phyloP scores from a whole-genome alignment of 1,284 basidiomycete genomes.

The Fistulinella cinereoalba region DNA sequence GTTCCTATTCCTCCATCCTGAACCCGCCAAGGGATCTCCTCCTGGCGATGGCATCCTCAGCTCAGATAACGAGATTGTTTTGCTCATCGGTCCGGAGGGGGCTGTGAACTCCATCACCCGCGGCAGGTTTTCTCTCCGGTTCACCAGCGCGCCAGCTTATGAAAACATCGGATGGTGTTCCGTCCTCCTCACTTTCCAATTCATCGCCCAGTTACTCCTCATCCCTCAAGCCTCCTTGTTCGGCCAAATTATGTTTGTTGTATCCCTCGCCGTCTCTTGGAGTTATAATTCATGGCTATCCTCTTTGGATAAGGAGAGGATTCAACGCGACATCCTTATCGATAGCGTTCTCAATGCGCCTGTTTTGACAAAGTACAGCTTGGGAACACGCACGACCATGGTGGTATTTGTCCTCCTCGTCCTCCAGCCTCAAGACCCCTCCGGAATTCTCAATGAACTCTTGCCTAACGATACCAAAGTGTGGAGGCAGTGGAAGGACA shows the following conservation, averaged over 20 bases:
- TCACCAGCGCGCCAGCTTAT: conserved; percentile 6
- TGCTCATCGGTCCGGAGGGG: conserved; percentile 15
- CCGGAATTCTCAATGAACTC: conserved; percentile 15
- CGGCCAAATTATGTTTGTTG: conserved; percentile 29
- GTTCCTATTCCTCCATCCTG: conserved; percentile 9
- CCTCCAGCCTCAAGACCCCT: conserved; percentile 8
- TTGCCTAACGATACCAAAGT: conserved; percentile 19
- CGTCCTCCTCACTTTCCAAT: conserved; percentile 18
- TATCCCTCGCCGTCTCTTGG: conserved; percentile 22
- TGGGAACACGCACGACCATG: conserved; percentile 21
- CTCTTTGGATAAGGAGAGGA: conserved; percentile 19
- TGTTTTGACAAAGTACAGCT: conserved; percentile 13
- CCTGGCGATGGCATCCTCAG: conserved; percentile 17
- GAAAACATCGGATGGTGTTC: conserved; percentile 13
- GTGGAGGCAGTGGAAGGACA: conserved; percentile 16
- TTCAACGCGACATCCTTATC: conserved; percentile 17
- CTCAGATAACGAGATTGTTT: conserved; percentile 7
- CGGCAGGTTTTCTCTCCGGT: conserved; percentile 19
- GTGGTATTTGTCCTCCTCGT: conserved; percentile 24
- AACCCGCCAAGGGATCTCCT: conserved; percentile 11
- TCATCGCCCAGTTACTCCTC: conserved; percentile 24
- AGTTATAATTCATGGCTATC: conserved; percentile 21
- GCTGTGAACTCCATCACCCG: conserved; percentile 23
- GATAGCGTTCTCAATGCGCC: conserved; percentile 12
- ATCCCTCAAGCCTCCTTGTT: conserved; percentile 26